A percentile compares a stretch with the other conserved stretches of the same genome.
Evolutionary conservation across 768 basidiomycete genomes (phyloP).

Genomic region (Mycena amicta): DNA sequence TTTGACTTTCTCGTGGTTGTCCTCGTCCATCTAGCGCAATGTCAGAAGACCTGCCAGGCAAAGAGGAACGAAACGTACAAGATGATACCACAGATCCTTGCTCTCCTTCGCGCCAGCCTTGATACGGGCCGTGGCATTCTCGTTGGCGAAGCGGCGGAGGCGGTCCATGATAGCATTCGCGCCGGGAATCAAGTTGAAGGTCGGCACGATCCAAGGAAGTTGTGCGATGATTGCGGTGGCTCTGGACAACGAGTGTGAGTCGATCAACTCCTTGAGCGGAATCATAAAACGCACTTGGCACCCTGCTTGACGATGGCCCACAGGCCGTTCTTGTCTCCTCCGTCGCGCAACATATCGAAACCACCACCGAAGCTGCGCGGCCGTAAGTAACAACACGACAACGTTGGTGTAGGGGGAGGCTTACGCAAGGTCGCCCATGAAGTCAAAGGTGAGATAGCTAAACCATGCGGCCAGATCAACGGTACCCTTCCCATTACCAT

Average conservation of each 20-base stretch:
- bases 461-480: slow-evolving; percentile 39
- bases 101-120: slow-evolving; percentile 31
- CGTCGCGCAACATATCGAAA: slow-evolving; percentile 36
- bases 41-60: background rate
- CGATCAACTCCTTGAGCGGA: background rate
- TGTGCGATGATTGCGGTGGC: slow-evolving; percentile 39
- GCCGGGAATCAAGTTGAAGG: background rate
- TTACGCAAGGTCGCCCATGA: slow-evolving; percentile 42
- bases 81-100: slow-evolving; percentile 48
- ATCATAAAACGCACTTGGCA: slow-evolving; percentile 36
- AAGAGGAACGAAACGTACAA: slow-evolving; percentile 27
- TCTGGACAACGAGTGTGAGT: background rate
- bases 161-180: background rate
- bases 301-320: slow-evolving; percentile 48
- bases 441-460: slow-evolving; percentile 41
- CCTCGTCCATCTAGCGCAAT: slow-evolving; percentile 39
- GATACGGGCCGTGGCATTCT: slow-evolving; percentile 1
- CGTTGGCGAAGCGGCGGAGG: slow-evolving; percentile 1
- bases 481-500: slow-evolving; percentile 15
- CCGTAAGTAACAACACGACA: background rate
- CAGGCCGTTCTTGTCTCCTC: slow-evolving; percentile 46
- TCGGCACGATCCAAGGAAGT: slow-evolving; percentile 19
- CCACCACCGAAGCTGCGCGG: slow-evolving; percentile 20
- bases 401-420: no score
- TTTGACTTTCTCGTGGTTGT: slow-evolving; percentile 35